Evolutionary conservation across 441 rosid species (phyloP).

Genomic region (Flueggea neowawraea): DNA sequence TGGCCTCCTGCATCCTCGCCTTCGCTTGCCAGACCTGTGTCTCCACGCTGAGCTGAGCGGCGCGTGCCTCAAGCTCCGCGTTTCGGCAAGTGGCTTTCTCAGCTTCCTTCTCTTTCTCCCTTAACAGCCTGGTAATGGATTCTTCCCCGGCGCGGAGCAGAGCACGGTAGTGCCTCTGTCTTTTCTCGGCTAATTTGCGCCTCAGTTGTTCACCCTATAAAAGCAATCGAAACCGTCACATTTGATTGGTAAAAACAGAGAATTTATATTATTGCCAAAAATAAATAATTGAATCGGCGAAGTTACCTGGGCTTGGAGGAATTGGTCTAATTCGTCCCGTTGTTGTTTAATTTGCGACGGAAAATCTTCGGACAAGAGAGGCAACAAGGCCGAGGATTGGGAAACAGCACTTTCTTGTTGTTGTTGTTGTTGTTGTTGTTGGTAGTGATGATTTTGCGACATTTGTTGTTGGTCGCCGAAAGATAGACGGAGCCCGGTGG

Average conservation of each 20-base stretch:
- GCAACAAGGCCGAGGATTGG: conserved; percentile 25
- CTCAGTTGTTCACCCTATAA: conserved; percentile 71
- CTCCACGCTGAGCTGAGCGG: conserved; percentile 64
- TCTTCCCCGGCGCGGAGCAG: conserved; percentile 64
- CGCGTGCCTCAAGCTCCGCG: conserved; percentile 74
- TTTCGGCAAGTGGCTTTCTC: conserved; percentile 69
- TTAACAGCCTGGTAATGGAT: conserved; percentile 40
- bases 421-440: conserved; percentile 24
- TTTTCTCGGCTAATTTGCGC: conserved; percentile 63
- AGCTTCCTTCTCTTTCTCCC: conserved; percentile 70
- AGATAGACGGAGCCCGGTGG: conserved; percentile 82
- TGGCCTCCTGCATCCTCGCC: conserved; percentile 69
- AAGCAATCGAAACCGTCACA: background rate
- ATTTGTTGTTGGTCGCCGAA: conserved; percentile 47
- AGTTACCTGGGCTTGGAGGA: conserved; percentile 77
- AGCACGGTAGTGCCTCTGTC: conserved; percentile 67
- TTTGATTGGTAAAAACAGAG: no score
- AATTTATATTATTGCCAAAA: no score
- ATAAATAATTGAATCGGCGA: background rate
- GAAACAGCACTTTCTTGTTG: conserved; percentile 21
- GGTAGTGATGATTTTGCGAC: conserved; percentile 28
- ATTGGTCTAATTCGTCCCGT: conserved; percentile 68
- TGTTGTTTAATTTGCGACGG: conserved; percentile 63
- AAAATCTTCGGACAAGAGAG: conserved; percentile 51
- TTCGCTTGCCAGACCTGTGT: conserved; percentile 80